A percentile compares a stretch with the other conserved stretches of the same genome.
These are phyloP conservation scores for Trichoderma koningii DNA, from an alignment of 2,329 filamentous ascomycete genomes.

Conservation along the genomic window DNA sequence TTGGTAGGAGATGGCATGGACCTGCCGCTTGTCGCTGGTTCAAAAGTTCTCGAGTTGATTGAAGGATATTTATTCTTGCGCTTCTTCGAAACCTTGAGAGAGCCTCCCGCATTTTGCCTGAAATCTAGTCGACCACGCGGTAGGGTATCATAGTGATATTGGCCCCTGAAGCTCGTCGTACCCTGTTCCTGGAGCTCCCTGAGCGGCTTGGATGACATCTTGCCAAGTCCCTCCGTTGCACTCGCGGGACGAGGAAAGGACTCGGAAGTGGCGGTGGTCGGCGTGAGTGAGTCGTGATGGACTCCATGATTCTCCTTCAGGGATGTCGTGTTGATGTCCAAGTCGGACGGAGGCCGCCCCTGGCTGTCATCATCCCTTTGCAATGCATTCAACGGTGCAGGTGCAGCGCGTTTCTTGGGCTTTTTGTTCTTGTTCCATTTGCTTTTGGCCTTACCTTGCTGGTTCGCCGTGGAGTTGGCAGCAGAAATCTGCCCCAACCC, in stretches of 20 bases:
- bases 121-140: conserved; percentile 32
- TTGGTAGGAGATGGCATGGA: conserved; percentile 28
- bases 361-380: background rate
- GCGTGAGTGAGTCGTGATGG: background rate
- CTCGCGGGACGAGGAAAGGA: background rate
- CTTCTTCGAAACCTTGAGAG: conserved; percentile 39
- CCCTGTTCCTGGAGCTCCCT: background rate
- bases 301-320: background rate
- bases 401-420: conserved; percentile 33
- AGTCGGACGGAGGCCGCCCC: background rate
- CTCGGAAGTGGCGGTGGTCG: background rate
- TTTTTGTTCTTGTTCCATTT: conserved; percentile 31
- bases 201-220: background rate
- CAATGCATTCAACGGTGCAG: background rate
- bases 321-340: background rate
- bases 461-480: background rate
- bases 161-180: background rate
- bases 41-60: conserved; percentile 12
- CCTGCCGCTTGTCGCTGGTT: background rate
- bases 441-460: conserved; percentile 20
- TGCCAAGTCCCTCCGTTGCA: conserved; percentile 30
- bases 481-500: background rate
- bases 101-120: conserved; percentile 38
- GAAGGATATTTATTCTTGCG: conserved; percentile 32
- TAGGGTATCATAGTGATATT: conserved; percentile 21